Evolutionary conservation across 164 flowering plant genomes (phyloP).

Genomic region (Malania oleifera): DNA sequence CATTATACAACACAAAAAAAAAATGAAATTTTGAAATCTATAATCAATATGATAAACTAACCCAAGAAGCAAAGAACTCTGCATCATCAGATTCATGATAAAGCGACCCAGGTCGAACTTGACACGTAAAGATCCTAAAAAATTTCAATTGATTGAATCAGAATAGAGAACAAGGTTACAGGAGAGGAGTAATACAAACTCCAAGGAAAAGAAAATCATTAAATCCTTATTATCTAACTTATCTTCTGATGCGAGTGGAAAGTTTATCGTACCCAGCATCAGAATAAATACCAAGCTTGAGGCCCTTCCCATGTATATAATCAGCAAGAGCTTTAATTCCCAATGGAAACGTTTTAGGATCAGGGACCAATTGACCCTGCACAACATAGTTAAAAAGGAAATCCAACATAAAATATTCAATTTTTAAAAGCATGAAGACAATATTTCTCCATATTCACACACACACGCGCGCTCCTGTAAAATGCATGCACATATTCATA

Average conservation of each 20-base stretch:
- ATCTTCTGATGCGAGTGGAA: conserved; percentile 4
- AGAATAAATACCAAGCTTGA: conserved; percentile 96
- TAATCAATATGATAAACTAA: conserved; percentile 29
- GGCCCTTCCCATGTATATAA: conserved; percentile 82
- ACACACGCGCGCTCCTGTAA: too few relatives aligned
- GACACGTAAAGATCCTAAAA: conserved; percentile 73
- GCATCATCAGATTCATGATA: conserved; percentile 75
- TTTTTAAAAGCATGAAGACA: too few relatives aligned
- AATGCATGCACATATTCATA: too few relatives aligned
- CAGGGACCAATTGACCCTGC: conserved; percentile 77
- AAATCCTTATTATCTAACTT: background rate
- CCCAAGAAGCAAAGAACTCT: conserved; percentile 85
- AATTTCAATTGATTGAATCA: conserved; percentile 3
- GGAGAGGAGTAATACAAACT: background rate
- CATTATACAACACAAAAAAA: too few relatives aligned
- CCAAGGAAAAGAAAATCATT: background rate
- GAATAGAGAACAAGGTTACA: conserved; percentile 2
- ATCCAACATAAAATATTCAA: background rate
- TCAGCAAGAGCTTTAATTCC: conserved; percentile 92
- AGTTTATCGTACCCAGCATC: conserved; percentile 83
- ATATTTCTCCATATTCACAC: background rate
- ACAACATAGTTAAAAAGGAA: conserved; percentile 8
- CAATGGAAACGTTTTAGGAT: conserved; percentile 76
- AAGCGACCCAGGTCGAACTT: conserved; percentile 96
- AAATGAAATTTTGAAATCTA: background rate